These are phyloP conservation scores for Mycena kentingensis DNA, from an alignment of 768 basidiomycete genomes.

Conservation along the genomic window DNA sequence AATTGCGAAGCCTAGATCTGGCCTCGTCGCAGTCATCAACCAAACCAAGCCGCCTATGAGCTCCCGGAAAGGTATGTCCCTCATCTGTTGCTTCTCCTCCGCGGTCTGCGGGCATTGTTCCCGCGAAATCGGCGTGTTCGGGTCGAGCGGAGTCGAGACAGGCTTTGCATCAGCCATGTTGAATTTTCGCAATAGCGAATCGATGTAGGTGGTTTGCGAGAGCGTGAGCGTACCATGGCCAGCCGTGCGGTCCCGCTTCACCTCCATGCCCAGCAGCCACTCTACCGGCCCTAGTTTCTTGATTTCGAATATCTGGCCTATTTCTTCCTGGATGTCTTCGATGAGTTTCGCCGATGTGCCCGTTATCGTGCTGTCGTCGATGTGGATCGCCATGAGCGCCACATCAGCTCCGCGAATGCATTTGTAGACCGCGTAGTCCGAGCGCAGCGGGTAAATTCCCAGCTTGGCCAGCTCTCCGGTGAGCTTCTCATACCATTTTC, in stretches of 20 bases:
- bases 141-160: not conserved
- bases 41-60: not conserved
- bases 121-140: not conserved
- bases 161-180: not conserved
- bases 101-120: not conserved
- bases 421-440: slow-evolving; percentile 16
- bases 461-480: slow-evolving; percentile 16
- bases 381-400: slow-evolving; percentile 24
- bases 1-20: not conserved
- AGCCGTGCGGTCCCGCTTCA: slow-evolving; percentile 23
- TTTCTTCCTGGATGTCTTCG: slow-evolving; percentile 20
- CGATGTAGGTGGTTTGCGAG: slow-evolving; percentile 31
- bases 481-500: slow-evolving; percentile 31
- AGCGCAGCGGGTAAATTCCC: not conserved
- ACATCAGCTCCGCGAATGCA: not conserved
- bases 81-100: not conserved
- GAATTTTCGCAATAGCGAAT: slow-evolving; percentile 26
- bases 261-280: slow-evolving; percentile 34
- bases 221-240: slow-evolving; percentile 25
- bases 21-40: not conserved
- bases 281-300: slow-evolving; percentile 29
- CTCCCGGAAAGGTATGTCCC: not conserved
- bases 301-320: slow-evolving; percentile 30
- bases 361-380: slow-evolving; percentile 37
- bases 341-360: slow-evolving; percentile 14